Base-by-base conservation (phyloP, 1,284 basidiomycete species). In the Phellopilus nigrolimitatus region DNA sequence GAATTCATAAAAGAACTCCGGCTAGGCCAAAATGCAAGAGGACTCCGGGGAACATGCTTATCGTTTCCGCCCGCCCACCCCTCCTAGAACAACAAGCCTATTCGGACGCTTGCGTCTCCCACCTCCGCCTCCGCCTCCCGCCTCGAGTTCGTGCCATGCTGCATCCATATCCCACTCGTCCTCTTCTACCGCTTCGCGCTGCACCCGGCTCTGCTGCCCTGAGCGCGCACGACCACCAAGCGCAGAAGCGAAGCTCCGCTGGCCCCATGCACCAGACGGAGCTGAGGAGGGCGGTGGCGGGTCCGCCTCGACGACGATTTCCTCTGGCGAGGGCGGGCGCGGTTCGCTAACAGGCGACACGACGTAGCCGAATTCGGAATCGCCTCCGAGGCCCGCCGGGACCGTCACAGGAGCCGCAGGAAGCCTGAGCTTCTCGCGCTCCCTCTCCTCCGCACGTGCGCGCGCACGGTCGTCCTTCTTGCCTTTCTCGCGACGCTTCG, bases 401-500 rank as follows among this genome's bases (percentile, higher is more conserved):
- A n/a, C n/a, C n/a, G n/a, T n/a, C n/a, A n/a, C n/a, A n/a, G 52
- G 47, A 17, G 46, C 44, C 12, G 52, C 61, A 61, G 42, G 65
- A 49, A 45, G 50, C 50, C 64, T 63, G 38, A 62, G 59, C 52
- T 71, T 73, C 58, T 77, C 68, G 61, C 73, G 74, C 66, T 88
- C 87, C 53, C 74, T 75, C 65, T 90, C 88, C 65, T 95, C 92
- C n/a, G 87, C 89, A 13, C 80, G 73, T 0, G 71, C 71, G 47
- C 83, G 83, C 0, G 91, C 92, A 37, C 82, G 76, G 62, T 95
- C 91, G 63, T 97, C 94, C 62, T 84, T 88, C 63, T 76, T 75
- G 34, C 74, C 80, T 65, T 87, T 87, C 65, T 93, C 91, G 62
- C 82, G 80, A 51, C 91, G 75, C 57, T 84, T 78, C n/a, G 76